A percentile compares a stretch with the other conserved stretches of the same genome.
Evolutionary conservation across 2,329 filamentous ascomycete genomes (phyloP).

Genomic region (Colletotrichum salicis): DNA sequence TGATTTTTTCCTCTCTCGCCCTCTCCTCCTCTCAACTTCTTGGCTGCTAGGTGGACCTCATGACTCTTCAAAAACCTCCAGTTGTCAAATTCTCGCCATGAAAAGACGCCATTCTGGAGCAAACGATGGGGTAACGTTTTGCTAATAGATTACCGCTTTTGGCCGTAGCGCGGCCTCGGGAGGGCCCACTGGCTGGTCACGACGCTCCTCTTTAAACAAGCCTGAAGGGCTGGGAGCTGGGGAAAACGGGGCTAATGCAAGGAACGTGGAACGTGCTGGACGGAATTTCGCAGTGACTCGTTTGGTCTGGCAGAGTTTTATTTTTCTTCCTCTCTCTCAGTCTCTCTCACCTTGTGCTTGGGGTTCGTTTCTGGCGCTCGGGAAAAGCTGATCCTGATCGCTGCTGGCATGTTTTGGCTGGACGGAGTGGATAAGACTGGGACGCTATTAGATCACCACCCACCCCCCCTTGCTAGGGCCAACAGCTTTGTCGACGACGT

Average conservation of each 20-base stretch:
- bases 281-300: background rate
- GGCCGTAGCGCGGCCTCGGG: conserved; percentile 14
- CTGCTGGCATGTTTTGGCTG: conserved; percentile 19
- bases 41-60: conserved; percentile 10
- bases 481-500: conserved; percentile 25
- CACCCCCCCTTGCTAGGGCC: conserved; percentile 2
- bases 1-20: background rate
- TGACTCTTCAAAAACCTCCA: conserved; percentile 7
- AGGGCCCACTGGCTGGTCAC: background rate
- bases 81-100: conserved; percentile 3
- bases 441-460: background rate
- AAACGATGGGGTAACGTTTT: conserved; percentile 35
- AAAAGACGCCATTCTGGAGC: conserved; percentile 28
- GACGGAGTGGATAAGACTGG: background rate
- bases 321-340: background rate
- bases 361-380: background rate
- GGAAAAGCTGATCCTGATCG: conserved; percentile 11
- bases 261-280: conserved; percentile 23
- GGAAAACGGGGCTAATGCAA: conserved; percentile 35
- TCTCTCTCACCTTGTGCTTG: background rate
- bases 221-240: conserved; percentile 12
- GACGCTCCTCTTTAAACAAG: background rate
- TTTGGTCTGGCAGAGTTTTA: conserved; percentile 4
- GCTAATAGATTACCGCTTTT: conserved; percentile 33
- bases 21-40: conserved; percentile 4